These are phyloP conservation scores for Ordospora colligata DNA, from an alignment of 371 early-diverging fungal species.

Conservation along the genomic window DNA sequence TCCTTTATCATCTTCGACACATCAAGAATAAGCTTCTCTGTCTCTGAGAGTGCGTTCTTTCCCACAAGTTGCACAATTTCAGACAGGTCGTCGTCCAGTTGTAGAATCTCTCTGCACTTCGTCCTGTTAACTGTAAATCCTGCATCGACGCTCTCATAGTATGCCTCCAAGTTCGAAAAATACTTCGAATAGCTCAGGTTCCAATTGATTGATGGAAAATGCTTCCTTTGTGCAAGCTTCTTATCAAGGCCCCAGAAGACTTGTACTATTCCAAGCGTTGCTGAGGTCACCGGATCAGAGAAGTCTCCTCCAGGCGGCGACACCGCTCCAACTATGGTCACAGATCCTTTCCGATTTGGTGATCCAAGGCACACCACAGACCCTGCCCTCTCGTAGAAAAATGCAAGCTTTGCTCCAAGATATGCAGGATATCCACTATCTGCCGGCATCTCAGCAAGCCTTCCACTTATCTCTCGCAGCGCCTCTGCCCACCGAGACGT, in stretches of 20 bases:
- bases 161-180: constrained; percentile 82
- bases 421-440: constrained; percentile 99
- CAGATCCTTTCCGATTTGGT: constrained; percentile 82
- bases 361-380: constrained; percentile 86
- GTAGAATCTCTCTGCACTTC: constrained; percentile 90
- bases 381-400: constrained; percentile 99
- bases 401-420: constrained; percentile 92
- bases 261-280: constrained; percentile 96
- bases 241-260: constrained; percentile 99
- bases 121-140: constrained; percentile 80
- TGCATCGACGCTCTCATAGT: constrained; percentile 82
- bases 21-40: constrained; percentile 95
- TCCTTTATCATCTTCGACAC: constrained; percentile 95
- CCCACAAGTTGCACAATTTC: constrained; percentile 99
- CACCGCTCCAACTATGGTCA: constrained; percentile 96
- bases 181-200: constrained; percentile 95
- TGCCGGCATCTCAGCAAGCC: constrained; percentile 99
- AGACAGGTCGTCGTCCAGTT: constrained; percentile 90
- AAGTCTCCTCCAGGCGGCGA: constrained; percentile 98
- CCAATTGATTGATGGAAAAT: constrained; percentile 99
- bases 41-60: constrained; percentile 88
- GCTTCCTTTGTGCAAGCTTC: constrained; percentile 99
- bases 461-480: constrained; percentile 97
- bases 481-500: constrained; percentile 99
- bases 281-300: constrained; percentile 95